Evolutionary conservation across 2,329 filamentous ascomycete species (phyloP).

Genomic region (Phialophora macrospora): DNA sequence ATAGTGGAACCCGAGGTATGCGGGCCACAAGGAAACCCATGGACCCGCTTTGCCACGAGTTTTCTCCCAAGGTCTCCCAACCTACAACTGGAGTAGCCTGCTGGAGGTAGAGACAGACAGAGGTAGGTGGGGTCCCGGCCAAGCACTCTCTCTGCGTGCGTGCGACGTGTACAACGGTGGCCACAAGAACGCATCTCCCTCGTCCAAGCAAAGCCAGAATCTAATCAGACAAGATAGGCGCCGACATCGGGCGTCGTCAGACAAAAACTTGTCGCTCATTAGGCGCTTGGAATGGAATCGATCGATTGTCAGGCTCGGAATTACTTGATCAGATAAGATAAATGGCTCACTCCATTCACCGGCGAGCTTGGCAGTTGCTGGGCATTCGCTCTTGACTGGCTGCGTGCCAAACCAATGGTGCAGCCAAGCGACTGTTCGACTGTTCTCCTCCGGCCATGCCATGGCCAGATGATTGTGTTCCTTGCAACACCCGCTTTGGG

Average conservation of each 20-base stretch:
- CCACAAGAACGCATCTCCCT: background rate
- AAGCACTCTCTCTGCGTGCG: background rate
- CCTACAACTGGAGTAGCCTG: background rate
- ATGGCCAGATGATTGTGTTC: background rate
- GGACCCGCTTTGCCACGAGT: background rate
- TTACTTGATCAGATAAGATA: constrained; percentile 34
- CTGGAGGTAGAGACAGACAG: background rate
- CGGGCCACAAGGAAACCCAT: background rate
- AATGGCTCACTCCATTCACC: constrained; percentile 25
- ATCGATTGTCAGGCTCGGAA: constrained; percentile 16
- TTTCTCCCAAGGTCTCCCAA: background rate
- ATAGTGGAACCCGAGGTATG: background rate
- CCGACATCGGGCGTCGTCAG: constrained; percentile 21
- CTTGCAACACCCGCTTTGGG: background rate
- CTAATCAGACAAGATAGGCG: constrained; percentile 35
- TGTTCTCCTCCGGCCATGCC: no score
- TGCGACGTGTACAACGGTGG: background rate
- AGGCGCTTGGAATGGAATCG: background rate
- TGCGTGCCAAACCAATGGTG: background rate
- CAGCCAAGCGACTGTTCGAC: background rate
- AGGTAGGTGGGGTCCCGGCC: background rate
- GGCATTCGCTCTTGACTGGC: constrained; percentile 12
- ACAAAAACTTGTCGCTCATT: background rate
- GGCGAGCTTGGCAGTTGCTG: constrained; percentile 1
- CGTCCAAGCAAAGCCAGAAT: constrained; percentile 12